Evolutionary conservation across 164 flowering plant genomes (phyloP).

Genomic region (Sedum album): DNA sequence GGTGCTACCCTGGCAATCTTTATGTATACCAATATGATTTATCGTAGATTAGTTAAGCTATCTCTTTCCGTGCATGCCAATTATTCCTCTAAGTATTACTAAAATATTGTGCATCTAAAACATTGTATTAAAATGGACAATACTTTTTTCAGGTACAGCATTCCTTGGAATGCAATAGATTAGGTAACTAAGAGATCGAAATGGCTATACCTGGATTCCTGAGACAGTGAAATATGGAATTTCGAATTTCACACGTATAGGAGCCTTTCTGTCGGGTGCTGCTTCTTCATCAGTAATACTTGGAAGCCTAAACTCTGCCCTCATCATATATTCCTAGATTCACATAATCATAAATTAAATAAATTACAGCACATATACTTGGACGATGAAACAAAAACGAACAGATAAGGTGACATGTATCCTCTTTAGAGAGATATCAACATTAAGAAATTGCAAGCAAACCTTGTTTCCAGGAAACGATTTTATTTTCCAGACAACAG

Average conservation of each 20-base stretch:
- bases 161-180: too few species aligned
- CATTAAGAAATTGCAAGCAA: background rate
- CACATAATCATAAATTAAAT: background rate
- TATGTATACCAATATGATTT: too few species aligned
- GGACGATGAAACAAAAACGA: background rate
- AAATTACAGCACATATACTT: background rate
- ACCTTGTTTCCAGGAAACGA: constrained; percentile 63
- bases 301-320: constrained; percentile 93
- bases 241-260: constrained; percentile 94
- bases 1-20: too few species aligned
- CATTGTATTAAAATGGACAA: too few species aligned
- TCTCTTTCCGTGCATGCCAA: too few species aligned
- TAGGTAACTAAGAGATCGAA: too few species aligned
- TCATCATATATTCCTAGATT: constrained; percentile 79
- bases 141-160: too few species aligned
- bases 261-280: constrained; percentile 86
- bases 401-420: background rate
- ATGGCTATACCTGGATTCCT: constrained; percentile 76
- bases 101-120: too few species aligned
- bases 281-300: constrained; percentile 82
- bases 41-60: too few species aligned
- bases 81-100: too few species aligned
- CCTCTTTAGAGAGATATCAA: background rate
- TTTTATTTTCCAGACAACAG: constrained; percentile 86
- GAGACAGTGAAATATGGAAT: constrained; percentile 98